Conservation (phyloP, 176 grass and related monocot species). For the Saccharum spontaneum region DNA sequence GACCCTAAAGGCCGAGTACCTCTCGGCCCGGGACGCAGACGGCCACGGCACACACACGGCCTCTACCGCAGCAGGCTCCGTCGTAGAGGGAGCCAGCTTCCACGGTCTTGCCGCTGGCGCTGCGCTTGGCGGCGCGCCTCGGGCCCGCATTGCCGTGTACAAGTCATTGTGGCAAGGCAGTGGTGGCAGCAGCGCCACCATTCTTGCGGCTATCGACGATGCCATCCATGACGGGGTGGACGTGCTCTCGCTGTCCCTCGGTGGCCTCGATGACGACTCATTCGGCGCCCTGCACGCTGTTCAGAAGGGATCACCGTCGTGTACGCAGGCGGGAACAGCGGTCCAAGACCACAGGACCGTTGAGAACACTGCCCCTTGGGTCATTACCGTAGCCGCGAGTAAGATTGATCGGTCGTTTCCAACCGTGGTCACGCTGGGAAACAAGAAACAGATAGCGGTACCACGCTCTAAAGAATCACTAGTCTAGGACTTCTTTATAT, state of each 20-base stretch:
- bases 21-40: not conserved
- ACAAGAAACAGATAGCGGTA: constrained; percentile 24
- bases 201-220: constrained; percentile 36
- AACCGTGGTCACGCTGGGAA: constrained; percentile 22
- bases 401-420: constrained; percentile 34
- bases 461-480: not conserved
- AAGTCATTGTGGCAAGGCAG: not conserved
- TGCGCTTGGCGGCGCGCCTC: constrained; percentile 12
- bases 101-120: not conserved
- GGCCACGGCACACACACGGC: constrained; percentile 40
- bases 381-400: not conserved
- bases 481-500: too few relatives aligned
- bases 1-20: rapidly evolving
- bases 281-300: constrained; percentile 31
- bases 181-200: rapidly evolving
- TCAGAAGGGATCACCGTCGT: constrained; percentile 35
- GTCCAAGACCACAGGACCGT: not conserved
- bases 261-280: rapidly evolving
- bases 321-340: not conserved
- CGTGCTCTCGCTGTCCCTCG: constrained; percentile 19
- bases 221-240: constrained; percentile 36
- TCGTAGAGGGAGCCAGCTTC: not conserved
- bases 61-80: not conserved
- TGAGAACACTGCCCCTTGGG: not conserved
- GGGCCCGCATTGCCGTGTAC: constrained; percentile 14